These are phyloP conservation scores for Elongisporangium prolatum DNA, from an alignment of 352 stramenopile genomes.

Conservation along the genomic window DNA sequence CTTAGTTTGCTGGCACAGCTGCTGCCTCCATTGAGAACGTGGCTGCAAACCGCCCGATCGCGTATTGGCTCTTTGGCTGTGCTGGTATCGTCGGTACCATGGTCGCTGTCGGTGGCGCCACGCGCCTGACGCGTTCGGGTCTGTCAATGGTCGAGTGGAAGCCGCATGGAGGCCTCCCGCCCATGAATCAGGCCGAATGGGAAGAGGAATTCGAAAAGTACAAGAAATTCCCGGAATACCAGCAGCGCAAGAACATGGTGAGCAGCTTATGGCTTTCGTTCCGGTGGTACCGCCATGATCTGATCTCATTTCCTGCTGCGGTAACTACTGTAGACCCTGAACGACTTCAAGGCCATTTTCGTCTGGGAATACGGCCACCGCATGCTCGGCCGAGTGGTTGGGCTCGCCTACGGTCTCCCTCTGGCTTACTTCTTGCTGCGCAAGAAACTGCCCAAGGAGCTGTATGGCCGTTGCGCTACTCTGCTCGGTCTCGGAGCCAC, in stretches of 20 bases:
- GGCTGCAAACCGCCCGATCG: conserved; percentile 79
- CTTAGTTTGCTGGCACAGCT: conserved; percentile 43
- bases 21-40: conserved; percentile 78
- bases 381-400: conserved; percentile 96
- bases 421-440: conserved; percentile 91
- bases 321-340: conserved; percentile 73
- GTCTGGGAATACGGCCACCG: conserved; percentile 95
- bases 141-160: conserved; percentile 98
- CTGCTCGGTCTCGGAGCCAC: conserved; percentile 63
- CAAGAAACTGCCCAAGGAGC: conserved; percentile 68
- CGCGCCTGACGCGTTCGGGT: conserved; percentile 95
- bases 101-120: conserved; percentile 97
- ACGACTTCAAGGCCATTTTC: conserved; percentile 99
- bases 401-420: conserved; percentile 90
- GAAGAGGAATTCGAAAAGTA: conserved; percentile 96
- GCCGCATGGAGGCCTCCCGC: conserved; percentile 90
- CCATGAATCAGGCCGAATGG: conserved; percentile 92
- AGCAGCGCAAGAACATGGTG: conserved; percentile 92
- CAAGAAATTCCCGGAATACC: conserved; percentile 97
- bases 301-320: background rate
- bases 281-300: background rate
- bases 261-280: conserved; percentile 1
- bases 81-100: conserved; percentile 94
- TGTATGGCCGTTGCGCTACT: conserved; percentile 62
- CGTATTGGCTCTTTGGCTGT: conserved; percentile 95